Percentiles rank a stretch among this genome's conserved stretches.
Conservation (phyloP, 257 asterid genomes). For the Plantago elongata region DNA sequence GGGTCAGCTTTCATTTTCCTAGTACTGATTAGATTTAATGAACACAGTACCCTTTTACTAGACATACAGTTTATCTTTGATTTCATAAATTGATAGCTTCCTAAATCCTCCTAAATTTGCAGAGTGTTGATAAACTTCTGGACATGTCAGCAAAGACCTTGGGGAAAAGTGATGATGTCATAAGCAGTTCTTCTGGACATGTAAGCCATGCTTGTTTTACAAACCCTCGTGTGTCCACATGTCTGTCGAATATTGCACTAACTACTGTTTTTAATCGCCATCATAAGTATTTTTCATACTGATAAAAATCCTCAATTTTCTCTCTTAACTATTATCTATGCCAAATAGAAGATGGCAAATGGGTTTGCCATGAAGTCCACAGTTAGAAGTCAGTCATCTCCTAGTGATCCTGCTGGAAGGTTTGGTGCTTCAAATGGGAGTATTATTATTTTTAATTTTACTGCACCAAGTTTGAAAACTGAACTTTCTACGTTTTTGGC, state of each 20-base stretch:
- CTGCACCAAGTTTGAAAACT: background rate
- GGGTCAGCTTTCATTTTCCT: no score
- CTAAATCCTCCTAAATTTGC: conserved; percentile 29
- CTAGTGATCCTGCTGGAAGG: conserved; percentile 24
- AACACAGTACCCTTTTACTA: conserved; percentile 2
- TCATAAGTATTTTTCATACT: background rate
- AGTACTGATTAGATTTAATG: conserved; percentile 16
- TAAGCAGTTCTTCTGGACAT: conserved; percentile 31
- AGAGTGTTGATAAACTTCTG: conserved; percentile 78
- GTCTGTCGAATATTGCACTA: conserved; percentile 15
- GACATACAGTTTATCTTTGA: conserved; percentile 11
- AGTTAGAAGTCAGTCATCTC: conserved; percentile 18
- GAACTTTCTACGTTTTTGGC: conserved; percentile 18
- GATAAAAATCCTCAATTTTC: conserved; percentile 11
- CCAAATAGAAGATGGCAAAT: conserved; percentile 22
- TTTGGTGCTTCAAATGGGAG: conserved; percentile 10
- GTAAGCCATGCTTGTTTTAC: conserved; percentile 32
- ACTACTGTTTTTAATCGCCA: background rate
- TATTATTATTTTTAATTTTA: background rate
- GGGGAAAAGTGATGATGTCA: conserved; percentile 57
- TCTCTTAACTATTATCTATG: conserved; percentile 14
- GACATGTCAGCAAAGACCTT: conserved; percentile 51
- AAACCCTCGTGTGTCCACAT: background rate
- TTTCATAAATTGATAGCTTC: conserved; percentile 6
- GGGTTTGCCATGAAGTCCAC: conserved; percentile 17